These are phyloP conservation scores for Aspergillus ochraceoroseus DNA, from an alignment of 2,329 filamentous ascomycete species.

Conservation along the genomic window DNA sequence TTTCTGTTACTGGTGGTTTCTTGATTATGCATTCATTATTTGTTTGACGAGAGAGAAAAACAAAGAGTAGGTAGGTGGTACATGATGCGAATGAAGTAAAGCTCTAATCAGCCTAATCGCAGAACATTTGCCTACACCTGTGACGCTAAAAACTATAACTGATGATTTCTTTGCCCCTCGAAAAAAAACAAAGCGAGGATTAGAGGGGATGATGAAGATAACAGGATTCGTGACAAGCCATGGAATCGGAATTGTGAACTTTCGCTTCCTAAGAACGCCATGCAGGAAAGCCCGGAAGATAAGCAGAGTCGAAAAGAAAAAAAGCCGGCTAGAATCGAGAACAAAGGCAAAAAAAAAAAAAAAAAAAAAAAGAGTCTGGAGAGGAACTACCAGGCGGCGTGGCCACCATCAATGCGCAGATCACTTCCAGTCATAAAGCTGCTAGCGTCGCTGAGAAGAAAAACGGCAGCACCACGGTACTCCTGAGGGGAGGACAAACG, in stretches of 20 bases:
- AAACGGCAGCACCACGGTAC: slow-evolving; percentile 56
- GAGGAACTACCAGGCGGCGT: slow-evolving; percentile 49
- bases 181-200: slow-evolving; percentile 3
- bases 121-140: slow-evolving; percentile 7
- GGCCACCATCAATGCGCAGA: slow-evolving; percentile 52
- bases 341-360: slow-evolving; percentile 3
- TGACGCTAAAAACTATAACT: slow-evolving; percentile 9
- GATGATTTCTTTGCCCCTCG: slow-evolving; percentile 4
- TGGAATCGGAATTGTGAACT: background rate
- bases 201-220: slow-evolving; percentile 1
- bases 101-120: slow-evolving; percentile 12
- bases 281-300: background rate
- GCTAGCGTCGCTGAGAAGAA: slow-evolving; percentile 48
- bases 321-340: background rate
- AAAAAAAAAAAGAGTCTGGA: slow-evolving; percentile 2
- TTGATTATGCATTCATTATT: background rate
- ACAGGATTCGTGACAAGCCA: slow-evolving; percentile 4
- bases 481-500: slow-evolving; percentile 63
- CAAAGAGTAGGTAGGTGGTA: slow-evolving; percentile 7
- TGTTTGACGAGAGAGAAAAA: background rate
- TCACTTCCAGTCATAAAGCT: slow-evolving; percentile 55
- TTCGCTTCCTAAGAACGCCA: background rate
- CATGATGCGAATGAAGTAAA: slow-evolving; percentile 7
- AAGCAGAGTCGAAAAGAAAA: slow-evolving; percentile 3
- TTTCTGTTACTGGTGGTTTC: background rate